Conservation (phyloP, 495 filamentous ascomycete genomes). For the Penicillium mononematosum region DNA sequence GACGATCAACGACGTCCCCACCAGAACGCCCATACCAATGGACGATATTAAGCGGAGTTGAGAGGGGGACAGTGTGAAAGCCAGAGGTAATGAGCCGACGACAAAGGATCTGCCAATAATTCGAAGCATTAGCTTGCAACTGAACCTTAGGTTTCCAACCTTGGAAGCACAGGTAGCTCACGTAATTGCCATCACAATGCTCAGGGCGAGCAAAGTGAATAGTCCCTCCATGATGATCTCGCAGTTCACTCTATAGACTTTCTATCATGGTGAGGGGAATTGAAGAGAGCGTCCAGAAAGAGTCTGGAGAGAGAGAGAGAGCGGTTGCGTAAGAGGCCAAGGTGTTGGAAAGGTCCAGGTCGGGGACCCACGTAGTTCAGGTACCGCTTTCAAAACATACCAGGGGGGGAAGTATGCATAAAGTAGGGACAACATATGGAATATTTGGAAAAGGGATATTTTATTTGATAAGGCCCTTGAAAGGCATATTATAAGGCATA, state of each 20-base stretch:
- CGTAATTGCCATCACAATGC: slow-evolving; percentile 93
- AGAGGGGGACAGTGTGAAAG: slow-evolving; percentile 83
- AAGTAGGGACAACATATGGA: neutral
- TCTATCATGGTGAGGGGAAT: slow-evolving; percentile 25
- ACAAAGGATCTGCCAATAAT: slow-evolving; percentile 75
- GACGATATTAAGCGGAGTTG: slow-evolving; percentile 87
- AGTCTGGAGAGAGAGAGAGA: neutral
- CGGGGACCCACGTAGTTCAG: slow-evolving; percentile 13
- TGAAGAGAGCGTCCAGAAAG: neutral
- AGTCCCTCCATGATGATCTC: slow-evolving; percentile 68
- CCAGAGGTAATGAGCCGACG: slow-evolving; percentile 88
- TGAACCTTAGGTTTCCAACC: slow-evolving; percentile 11
- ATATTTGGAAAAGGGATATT: slow-evolving; percentile 3
- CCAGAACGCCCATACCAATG: slow-evolving; percentile 89
- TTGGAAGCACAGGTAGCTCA: slow-evolving; percentile 45
- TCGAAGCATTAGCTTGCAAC: slow-evolving; percentile 22
- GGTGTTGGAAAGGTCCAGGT: slow-evolving; percentile 9
- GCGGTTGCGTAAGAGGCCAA: slow-evolving; percentile 12
- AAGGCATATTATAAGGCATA: neutral
- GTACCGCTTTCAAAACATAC: slow-evolving; percentile 13
- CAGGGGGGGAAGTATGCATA: slow-evolving; percentile 2
- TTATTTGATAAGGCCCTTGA: neutral
- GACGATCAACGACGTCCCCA: slow-evolving; percentile 91
- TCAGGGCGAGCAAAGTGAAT: slow-evolving; percentile 79
- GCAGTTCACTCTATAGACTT: slow-evolving; percentile 25